A percentile compares a stretch with the other conserved stretches of the same genome.
Conservation (phyloP, 352 stramenopile species). For the Globisporangium solare region DNA sequence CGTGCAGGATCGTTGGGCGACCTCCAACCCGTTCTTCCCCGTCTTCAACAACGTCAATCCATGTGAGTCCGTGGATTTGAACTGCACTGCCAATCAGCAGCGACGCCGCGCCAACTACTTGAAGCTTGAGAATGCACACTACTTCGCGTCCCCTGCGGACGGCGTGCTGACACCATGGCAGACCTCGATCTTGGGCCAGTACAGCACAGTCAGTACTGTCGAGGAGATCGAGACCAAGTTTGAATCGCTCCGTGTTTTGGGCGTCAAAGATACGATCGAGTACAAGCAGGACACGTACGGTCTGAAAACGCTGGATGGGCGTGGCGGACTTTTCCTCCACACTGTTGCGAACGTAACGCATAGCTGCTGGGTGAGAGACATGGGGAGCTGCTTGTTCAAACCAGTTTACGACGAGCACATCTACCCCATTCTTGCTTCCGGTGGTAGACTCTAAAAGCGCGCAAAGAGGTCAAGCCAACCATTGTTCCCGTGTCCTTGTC, state of each 20-base stretch:
- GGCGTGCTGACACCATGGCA: constrained; percentile 41
- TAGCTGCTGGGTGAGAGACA: constrained; percentile 28
- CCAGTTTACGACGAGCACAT: constrained; percentile 17
- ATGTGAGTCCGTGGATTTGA: constrained; percentile 10
- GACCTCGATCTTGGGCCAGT: constrained; percentile 28
- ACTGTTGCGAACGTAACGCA: constrained; percentile 26
- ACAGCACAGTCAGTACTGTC: constrained; percentile 25
- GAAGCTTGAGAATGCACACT: constrained; percentile 35
- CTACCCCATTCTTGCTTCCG: constrained; percentile 1
- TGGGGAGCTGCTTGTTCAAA: constrained; percentile 11
- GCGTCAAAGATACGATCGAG: constrained; percentile 29
- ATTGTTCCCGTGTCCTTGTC: too few relatives aligned
- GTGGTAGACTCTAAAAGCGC: too few relatives aligned
- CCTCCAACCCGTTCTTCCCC: constrained; percentile 30
- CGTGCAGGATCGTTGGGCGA: constrained; percentile 20
- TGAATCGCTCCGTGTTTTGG: constrained; percentile 19
- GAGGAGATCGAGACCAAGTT: constrained; percentile 31
- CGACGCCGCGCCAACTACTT: constrained; percentile 40
- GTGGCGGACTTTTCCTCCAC: constrained; percentile 21
- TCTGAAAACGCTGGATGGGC: constrained; percentile 29
- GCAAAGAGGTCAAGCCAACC: too few relatives aligned
- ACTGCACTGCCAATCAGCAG: constrained; percentile 15
- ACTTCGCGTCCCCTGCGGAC: constrained; percentile 41
- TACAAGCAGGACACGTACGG: constrained; percentile 35
- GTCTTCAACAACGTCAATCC: constrained; percentile 29